A percentile compares a stretch with the other conserved stretches of the same genome.
phyloP scores from a whole-genome alignment of 768 basidiomycete species.

The Sarcomyxa edulis region DNA sequence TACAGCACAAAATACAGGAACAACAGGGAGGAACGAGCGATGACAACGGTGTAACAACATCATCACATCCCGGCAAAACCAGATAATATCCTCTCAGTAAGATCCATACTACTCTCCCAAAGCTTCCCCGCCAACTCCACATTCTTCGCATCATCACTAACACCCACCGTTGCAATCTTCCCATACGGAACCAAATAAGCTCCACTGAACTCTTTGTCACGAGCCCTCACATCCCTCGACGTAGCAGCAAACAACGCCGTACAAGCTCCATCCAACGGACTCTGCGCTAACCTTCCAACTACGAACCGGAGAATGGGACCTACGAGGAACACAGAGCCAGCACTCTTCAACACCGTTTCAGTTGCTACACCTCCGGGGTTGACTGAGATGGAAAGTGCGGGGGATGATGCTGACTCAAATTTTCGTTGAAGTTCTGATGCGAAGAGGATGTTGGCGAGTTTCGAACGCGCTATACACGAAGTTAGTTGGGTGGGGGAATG shows the following conservation, averaged over 20 bases:
- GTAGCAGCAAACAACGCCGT: conserved; percentile 4
- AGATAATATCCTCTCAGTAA: conserved; percentile 2
- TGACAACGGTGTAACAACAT: no score
- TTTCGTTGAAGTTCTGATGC: conserved; percentile 34
- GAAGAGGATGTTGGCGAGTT: conserved; percentile 34
- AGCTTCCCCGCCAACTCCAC: conserved; percentile 3
- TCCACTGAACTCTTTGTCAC: background rate
- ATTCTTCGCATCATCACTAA: background rate
- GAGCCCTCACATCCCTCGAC: conserved; percentile 1
- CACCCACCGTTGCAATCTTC: background rate
- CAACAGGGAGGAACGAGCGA: no score
- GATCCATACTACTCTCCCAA: no score
- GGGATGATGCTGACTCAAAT: conserved; percentile 22
- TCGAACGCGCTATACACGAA: conserved; percentile 29
- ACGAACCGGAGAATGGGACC: conserved; percentile 2
- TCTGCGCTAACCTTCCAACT: conserved; percentile 1
- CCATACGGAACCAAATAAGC: conserved; percentile 1
- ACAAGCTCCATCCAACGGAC: conserved; percentile 4
- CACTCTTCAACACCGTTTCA: conserved; percentile 1
- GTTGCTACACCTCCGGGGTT: conserved; percentile 4
- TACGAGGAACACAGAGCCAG: background rate
- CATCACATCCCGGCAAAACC: no score
- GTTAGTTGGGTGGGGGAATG: background rate
- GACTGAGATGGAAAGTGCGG: conserved; percentile 3
- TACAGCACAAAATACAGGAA: no score